These are phyloP conservation scores for Schoenoplectus triqueter DNA, from an alignment of 202 grass and related monocot species.

Conservation along the genomic window DNA sequence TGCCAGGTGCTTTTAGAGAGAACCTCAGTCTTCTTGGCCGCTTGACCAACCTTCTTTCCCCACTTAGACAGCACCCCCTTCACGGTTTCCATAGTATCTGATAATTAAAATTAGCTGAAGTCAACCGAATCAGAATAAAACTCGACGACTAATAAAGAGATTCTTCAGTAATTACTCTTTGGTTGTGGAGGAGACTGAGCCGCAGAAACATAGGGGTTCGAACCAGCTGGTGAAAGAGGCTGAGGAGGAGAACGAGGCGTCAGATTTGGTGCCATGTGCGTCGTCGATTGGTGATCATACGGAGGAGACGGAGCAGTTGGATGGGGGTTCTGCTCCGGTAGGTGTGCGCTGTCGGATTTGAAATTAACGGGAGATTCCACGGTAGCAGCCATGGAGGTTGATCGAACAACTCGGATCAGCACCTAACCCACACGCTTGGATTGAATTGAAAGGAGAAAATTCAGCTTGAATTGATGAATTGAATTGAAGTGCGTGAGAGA, in stretches of 20 bases:
- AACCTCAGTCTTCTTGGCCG: constrained; percentile 72
- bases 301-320: constrained; percentile 29
- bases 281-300: constrained; percentile 26
- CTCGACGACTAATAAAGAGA: neutral
- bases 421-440: no score
- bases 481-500: neutral
- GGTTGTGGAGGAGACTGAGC: constrained; percentile 40
- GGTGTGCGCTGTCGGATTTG: constrained; percentile 26
- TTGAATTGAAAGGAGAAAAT: constrained; percentile 18
- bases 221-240: constrained; percentile 39
- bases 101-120: neutral
- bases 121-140: neutral
- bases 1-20: constrained; percentile 90
- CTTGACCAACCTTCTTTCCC: constrained; percentile 74
- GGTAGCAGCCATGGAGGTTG: constrained; percentile 27
- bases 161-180: constrained; percentile 41
- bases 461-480: neutral
- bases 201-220: constrained; percentile 64
- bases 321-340: neutral
- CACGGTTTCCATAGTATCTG: constrained; percentile 73
- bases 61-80: constrained; percentile 67
- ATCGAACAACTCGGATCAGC: neutral
- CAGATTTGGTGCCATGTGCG: constrained; percentile 8
- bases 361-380: constrained; percentile 18
- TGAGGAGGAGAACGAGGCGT: neutral